These are phyloP conservation scores for Decorospora gaudefroyi DNA, from an alignment of 2,329 filamentous ascomycete genomes.

Conservation along the genomic window DNA sequence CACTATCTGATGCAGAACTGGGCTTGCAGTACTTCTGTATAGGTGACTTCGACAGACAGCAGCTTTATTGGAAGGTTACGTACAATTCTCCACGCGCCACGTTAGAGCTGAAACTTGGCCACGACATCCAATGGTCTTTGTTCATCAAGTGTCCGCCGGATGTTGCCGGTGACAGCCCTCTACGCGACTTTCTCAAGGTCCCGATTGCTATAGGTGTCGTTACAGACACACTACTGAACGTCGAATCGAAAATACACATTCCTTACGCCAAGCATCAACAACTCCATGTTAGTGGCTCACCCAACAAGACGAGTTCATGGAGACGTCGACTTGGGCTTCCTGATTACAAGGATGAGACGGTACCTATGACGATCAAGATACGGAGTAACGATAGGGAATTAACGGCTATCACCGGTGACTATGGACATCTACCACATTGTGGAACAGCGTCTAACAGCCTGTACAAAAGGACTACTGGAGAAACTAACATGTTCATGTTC, in stretches of 20 bases:
- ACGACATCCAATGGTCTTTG: constrained; percentile 52
- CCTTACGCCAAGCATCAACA: constrained; percentile 12
- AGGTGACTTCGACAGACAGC: constrained; percentile 23
- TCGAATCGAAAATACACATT: constrained; percentile 32
- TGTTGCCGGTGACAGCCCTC: constrained; percentile 47
- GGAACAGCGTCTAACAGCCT: constrained; percentile 61
- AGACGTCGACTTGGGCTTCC: constrained; percentile 45
- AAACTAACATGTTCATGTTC: constrained; percentile 58
- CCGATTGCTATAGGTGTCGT: constrained; percentile 31
- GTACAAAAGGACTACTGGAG: constrained; percentile 51
- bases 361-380: constrained; percentile 54
- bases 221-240: constrained; percentile 15
- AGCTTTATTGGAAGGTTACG: constrained; percentile 49
- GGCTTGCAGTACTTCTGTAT: constrained; percentile 20
- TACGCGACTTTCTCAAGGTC: constrained; percentile 49
- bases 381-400: constrained; percentile 32
- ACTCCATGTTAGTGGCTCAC: constrained; percentile 28
- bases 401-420: constrained; percentile 55
- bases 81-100: constrained; percentile 49
- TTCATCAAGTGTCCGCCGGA: constrained; percentile 49
- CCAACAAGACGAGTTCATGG: constrained; percentile 41
- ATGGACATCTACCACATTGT: constrained; percentile 59
- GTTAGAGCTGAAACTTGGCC: constrained; percentile 51
- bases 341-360: constrained; percentile 48
- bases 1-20: constrained; percentile 16